Conservation (phyloP, 805 yeast species). For the Metahyphopichia silvanorum region DNA sequence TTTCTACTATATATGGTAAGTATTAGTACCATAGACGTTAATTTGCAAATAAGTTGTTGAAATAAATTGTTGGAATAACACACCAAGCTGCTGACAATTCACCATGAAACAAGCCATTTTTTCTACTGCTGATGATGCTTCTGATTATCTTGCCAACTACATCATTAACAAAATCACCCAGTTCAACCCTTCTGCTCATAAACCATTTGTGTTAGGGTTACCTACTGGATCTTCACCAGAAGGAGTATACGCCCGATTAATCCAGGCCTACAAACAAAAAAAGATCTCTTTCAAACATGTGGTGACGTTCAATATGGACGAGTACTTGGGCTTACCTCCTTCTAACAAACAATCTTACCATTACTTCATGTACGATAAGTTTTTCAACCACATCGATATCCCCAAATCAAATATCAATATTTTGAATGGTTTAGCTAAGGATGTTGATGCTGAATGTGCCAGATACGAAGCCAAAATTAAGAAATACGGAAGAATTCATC, state of each 20-base stretch:
- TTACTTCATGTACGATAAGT: conserved; percentile 54
- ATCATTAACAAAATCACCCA: conserved; percentile 41
- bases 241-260: conserved; percentile 46
- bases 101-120: conserved; percentile 33
- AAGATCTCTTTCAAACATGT: conserved; percentile 48
- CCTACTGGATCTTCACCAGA: conserved; percentile 65
- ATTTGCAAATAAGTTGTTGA: no score
- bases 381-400: conserved; percentile 55
- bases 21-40: no score
- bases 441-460: conserved; percentile 44
- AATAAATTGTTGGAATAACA: neutral
- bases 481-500: conserved; percentile 46
- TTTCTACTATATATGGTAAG: no score
- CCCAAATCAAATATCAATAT: conserved; percentile 51
- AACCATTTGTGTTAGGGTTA: conserved; percentile 54
- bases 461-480: conserved; percentile 48
- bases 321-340: conserved; percentile 49
- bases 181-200: conserved; percentile 41
- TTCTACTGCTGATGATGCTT: conserved; percentile 38
- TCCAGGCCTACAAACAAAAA: conserved; percentile 41
- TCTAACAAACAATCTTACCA: conserved; percentile 50
- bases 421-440: conserved; percentile 48
- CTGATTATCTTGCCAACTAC: conserved; percentile 42
- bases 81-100: no score
- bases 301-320: conserved; percentile 62